Base-by-base conservation (phyloP, 2,329 filamentous ascomycete species). In the Neofusicoccum laricinum region DNA sequence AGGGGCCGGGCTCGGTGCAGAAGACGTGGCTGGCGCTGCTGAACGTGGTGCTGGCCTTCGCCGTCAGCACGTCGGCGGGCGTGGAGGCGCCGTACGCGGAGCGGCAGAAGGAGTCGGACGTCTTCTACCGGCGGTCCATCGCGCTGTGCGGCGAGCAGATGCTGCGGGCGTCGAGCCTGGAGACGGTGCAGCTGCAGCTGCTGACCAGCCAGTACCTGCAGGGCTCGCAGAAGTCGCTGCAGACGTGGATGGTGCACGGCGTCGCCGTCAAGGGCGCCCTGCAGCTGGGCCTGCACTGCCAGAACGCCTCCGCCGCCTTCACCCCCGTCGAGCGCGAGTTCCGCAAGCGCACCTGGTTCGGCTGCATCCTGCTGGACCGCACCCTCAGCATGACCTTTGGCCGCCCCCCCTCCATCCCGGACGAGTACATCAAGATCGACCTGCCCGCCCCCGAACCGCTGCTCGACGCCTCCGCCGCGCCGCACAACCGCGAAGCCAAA, bases 231-330 rank as follows among this genome's bases (percentile, higher is more conserved):
- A 80, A 79, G 19, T 84, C 83, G 0, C 75, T 84, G 2, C 79
- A 85, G 62, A 80, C 84, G 1, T 86, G 84, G 83, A 82, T 77
- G 0, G 76, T 82, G 0, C 84, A 86, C 66, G 84, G 84, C 0
- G 74, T 86, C 0, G 79, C 83, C 0, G 78, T 85, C 2, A 82
- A 79, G 65, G 79, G 80, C 0, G 83, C 84, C 0, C 73, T 83
- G 30, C 80, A 84, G 34, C 72, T 86, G 1, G 84, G 84, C 0
- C 70, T 86, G 0, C 84, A 86, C 65, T 84, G 80, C 0, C 71
- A 71, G 2, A 70, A 79, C 19, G 75, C 77, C 0, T 72, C 75
- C 0, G 69, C 68, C 6, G 66, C 71, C 0, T 80, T 81, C 46
- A 68, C 77, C 0, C 73, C 77, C 0, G 57, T 82, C 0, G 79